Percentiles rank a stretch among this genome's conserved stretches.
These are phyloP conservation scores for Brasilioporus rufonigricans DNA, from an alignment of 768 basidiomycete genomes.

Conservation along the genomic window DNA sequence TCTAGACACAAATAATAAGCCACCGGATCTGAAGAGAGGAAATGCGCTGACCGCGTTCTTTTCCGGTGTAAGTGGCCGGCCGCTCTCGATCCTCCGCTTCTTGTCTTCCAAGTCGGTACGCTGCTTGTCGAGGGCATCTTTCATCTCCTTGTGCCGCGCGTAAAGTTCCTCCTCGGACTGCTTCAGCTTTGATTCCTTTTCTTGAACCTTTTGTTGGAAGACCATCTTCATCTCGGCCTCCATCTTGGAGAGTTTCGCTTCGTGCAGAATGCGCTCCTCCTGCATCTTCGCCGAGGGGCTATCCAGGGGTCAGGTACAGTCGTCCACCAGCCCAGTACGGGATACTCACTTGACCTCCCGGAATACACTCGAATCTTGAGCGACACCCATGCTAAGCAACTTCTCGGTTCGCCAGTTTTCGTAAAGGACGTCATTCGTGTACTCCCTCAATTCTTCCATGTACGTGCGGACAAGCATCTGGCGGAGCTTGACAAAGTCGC, in stretches of 20 bases:
- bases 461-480: constrained; percentile 99
- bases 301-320: constrained; percentile 16
- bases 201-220: constrained; percentile 99
- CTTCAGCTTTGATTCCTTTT: constrained; percentile 98
- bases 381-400: constrained; percentile 94
- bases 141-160: constrained; percentile 99
- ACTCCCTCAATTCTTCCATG: constrained; percentile 98
- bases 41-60: constrained; percentile 69
- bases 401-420: constrained; percentile 99
- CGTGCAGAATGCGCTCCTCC: constrained; percentile 94
- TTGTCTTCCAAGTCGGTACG: constrained; percentile 95
- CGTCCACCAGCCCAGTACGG: neutral
- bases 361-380: constrained; percentile 97
- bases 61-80: constrained; percentile 93
- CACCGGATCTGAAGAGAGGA: constrained; percentile 1
- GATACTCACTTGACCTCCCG: constrained; percentile 94
- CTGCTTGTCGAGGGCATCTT: constrained; percentile 97
- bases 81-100: constrained; percentile 93
- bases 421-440: constrained; percentile 93
- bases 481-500: constrained; percentile 98
- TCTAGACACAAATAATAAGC: constrained; percentile 21
- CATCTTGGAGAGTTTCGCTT: constrained; percentile 98
- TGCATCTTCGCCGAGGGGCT: constrained; percentile 96
- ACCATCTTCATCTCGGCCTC: constrained; percentile 99
- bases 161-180: constrained; percentile 99